Percentiles rank a stretch among this genome's conserved stretches.
phyloP scores from a whole-genome alignment of 805 yeast species.

The Cyberlindnera lachancei region DNA sequence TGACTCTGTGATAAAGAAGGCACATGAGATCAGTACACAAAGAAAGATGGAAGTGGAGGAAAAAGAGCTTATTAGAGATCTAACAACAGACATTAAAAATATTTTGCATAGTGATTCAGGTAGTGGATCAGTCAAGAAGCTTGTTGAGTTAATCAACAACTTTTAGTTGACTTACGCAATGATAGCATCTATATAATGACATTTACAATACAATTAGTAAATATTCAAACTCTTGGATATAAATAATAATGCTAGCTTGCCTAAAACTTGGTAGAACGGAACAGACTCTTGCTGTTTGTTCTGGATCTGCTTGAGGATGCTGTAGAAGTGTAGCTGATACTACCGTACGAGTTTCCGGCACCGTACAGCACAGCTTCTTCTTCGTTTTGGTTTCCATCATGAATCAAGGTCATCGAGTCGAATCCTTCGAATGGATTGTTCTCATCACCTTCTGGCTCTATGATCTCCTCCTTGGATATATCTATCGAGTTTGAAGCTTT shows the following conservation, averaged over 20 bases:
- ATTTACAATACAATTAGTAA: no score
- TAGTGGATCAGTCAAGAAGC: constrained; percentile 2
- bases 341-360: constrained; percentile 33
- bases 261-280: constrained; percentile 8
- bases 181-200: no score
- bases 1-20: constrained; percentile 76
- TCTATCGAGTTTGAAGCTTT: constrained; percentile 18
- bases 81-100: no score
- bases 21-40: constrained; percentile 81
- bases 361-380: constrained; percentile 43
- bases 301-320: constrained; percentile 30
- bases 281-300: constrained; percentile 29
- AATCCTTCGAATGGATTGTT: constrained; percentile 78
- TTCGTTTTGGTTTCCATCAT: constrained; percentile 44
- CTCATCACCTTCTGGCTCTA: constrained; percentile 19
- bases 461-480: constrained; percentile 22
- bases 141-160: constrained; percentile 2
- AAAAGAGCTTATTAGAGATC: constrained; percentile 2
- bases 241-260: background rate
- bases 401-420: constrained; percentile 79
- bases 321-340: constrained; percentile 30
- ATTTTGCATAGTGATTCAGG: no score
- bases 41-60: constrained; percentile 47
- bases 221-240: no score
- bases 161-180: background rate